These are phyloP conservation scores for Proliferodiscus dingleyae DNA, from an alignment of 2,329 filamentous ascomycete genomes.

Conservation along the genomic window DNA sequence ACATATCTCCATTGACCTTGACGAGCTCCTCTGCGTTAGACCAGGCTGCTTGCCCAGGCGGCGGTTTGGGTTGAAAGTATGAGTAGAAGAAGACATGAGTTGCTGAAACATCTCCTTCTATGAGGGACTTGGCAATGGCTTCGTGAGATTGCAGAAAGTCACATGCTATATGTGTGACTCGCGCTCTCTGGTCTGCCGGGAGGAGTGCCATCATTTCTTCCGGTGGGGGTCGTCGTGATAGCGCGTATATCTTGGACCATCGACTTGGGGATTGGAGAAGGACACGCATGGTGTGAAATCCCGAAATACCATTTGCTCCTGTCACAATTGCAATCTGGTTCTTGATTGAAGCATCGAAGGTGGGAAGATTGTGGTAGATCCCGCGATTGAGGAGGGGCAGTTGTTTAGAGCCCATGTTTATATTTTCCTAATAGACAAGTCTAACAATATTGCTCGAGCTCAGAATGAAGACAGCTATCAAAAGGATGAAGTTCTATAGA, in stretches of 20 bases:
- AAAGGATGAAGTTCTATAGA: too few relatives aligned
- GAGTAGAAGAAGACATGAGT: constrained; percentile 16
- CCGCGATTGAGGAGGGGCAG: constrained; percentile 1
- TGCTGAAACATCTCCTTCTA: background rate
- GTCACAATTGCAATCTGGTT: constrained; percentile 17
- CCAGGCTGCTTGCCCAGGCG: constrained; percentile 8
- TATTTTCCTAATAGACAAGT: background rate
- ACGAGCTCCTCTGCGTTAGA: constrained; percentile 11
- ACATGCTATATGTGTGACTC: constrained; percentile 10
- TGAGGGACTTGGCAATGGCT: constrained; percentile 8
- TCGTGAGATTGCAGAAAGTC: constrained; percentile 13
- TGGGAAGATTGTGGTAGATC: constrained; percentile 25
- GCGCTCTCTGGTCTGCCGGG: constrained; percentile 1
- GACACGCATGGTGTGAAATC: constrained; percentile 14
- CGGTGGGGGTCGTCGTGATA: constrained; percentile 13
- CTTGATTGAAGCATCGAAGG: constrained; percentile 13
- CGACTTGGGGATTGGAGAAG: constrained; percentile 13
- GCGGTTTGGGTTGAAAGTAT: constrained; percentile 13
- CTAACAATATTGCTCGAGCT: background rate
- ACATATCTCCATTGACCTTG: constrained; percentile 9
- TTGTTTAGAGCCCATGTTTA: constrained; percentile 2
- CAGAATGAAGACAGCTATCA: too few relatives aligned
- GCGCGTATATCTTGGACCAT: constrained; percentile 14
- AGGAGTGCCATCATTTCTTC: constrained; percentile 4
- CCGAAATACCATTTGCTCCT: constrained; percentile 22